phyloP scores from a whole-genome alignment of 2,329 filamentous ascomycete species.

The Paecilomyces formosus region DNA sequence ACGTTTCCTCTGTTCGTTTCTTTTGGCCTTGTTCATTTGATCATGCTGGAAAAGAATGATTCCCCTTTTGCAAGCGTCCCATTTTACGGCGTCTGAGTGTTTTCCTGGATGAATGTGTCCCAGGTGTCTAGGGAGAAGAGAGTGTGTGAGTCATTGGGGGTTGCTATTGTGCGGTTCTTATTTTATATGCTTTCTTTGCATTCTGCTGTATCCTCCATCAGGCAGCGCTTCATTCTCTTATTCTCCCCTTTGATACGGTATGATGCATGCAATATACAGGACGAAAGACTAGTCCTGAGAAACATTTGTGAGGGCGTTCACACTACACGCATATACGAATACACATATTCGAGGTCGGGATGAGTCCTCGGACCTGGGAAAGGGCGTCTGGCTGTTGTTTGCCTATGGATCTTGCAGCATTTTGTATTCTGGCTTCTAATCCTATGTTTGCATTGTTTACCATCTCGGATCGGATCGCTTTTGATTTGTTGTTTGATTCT shows the following conservation, averaged over 20 bases:
- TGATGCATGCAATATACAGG: constrained; percentile 1
- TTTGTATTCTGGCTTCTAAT: constrained; percentile 6
- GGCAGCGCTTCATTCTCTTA: neutral
- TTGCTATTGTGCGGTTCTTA: neutral
- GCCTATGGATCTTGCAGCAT: constrained; percentile 8
- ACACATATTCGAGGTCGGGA: constrained; percentile 12
- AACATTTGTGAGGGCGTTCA: constrained; percentile 9
- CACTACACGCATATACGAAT: constrained; percentile 17
- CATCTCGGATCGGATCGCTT: constrained; percentile 1
- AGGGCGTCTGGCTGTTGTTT: constrained; percentile 10
- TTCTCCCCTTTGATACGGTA: constrained; percentile 1
- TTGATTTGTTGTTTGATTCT: constrained; percentile 1
- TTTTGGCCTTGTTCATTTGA: constrained; percentile 8
- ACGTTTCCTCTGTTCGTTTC: constrained; percentile 6
- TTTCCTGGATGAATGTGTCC: constrained; percentile 17
- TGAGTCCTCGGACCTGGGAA: constrained; percentile 7
- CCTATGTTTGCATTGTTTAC: constrained; percentile 1
- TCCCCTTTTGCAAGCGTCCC: constrained; percentile 17
- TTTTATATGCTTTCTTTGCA: constrained; percentile 2
- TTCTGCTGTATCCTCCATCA: neutral
- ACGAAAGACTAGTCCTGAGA: neutral
- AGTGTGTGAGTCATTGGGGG: constrained; percentile 6
- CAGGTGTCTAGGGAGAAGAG: constrained; percentile 19
- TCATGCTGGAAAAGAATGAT: constrained; percentile 13
- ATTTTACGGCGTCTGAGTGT: constrained; percentile 21